A percentile compares a stretch with the other conserved stretches of the same genome.
Evolutionary conservation across 2,329 filamentous ascomycete genomes (phyloP).

Genomic region (Ceratocystis diversiconidia): DNA sequence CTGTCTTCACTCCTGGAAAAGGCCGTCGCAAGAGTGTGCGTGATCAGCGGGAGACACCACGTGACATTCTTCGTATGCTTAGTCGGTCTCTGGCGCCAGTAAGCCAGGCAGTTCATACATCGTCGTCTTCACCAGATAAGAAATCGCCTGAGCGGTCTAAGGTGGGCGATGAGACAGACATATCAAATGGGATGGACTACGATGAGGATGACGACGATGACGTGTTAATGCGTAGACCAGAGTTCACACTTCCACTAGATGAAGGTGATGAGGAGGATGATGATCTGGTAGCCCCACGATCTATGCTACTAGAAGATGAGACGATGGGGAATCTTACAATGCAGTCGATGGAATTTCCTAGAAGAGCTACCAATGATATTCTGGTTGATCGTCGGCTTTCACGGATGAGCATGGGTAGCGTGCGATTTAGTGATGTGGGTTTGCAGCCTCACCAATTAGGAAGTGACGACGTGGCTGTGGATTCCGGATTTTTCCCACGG

Average conservation of each 20-base stretch:
- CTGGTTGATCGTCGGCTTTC: slow-evolving; percentile 31
- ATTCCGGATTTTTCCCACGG: slow-evolving; percentile 40
- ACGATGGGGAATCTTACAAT: slow-evolving; percentile 38
- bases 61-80: slow-evolving; percentile 39
- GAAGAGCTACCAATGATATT: slow-evolving; percentile 36
- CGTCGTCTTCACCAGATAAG: slow-evolving; percentile 29
- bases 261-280: slow-evolving; percentile 35
- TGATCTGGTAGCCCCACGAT: slow-evolving; percentile 38
- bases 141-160: slow-evolving; percentile 20
- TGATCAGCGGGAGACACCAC: slow-evolving; percentile 41
- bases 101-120: slow-evolving; percentile 32
- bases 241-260: slow-evolving; percentile 41
- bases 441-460: slow-evolving; percentile 23
- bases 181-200: slow-evolving; percentile 20
- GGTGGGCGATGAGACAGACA: slow-evolving; percentile 20
- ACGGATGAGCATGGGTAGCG: slow-evolving; percentile 39
- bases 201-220: slow-evolving; percentile 37
- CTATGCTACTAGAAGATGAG: slow-evolving; percentile 44
- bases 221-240: slow-evolving; percentile 35
- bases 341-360: slow-evolving; percentile 45
- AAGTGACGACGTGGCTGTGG: slow-evolving; percentile 31
- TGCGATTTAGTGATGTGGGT: slow-evolving; percentile 40
- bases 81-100: slow-evolving; percentile 39
- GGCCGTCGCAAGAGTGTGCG: slow-evolving; percentile 43
- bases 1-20: slow-evolving; percentile 45